Percentiles rank a stretch among this genome's conserved stretches.
Conservation (phyloP, 2,329 filamentous ascomycete genomes). For the Xylariales sp. region DNA sequence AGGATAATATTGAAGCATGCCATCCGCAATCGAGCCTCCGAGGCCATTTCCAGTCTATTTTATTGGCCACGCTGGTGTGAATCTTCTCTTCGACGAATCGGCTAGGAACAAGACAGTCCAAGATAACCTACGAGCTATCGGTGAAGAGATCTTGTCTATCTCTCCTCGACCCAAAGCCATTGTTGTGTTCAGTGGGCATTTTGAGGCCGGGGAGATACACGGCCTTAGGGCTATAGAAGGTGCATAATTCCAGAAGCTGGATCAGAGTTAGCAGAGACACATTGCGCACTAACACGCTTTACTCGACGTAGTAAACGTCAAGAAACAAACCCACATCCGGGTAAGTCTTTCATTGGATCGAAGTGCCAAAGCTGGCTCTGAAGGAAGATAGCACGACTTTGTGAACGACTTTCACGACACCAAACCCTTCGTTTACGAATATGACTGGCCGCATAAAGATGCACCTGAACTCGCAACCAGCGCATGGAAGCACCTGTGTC, state of each 20-base stretch:
- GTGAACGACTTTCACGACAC: conserved; percentile 21
- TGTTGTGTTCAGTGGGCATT: conserved; percentile 19
- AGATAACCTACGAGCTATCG: conserved; percentile 16
- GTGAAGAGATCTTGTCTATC: conserved; percentile 16
- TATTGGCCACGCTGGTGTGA: conserved; percentile 18
- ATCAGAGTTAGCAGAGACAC: too few relatives aligned
- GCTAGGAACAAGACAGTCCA: conserved; percentile 15
- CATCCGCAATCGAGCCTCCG: conserved; percentile 12
- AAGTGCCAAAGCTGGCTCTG: neutral
- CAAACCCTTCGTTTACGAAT: conserved; percentile 18
- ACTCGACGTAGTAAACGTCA: conserved; percentile 21
- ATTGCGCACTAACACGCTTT: too few relatives aligned
- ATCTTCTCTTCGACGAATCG: conserved; percentile 14
- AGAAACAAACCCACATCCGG: conserved; percentile 16
- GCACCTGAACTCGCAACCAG: conserved; percentile 16
- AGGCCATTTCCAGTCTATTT: conserved; percentile 17
- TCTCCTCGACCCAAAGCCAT: conserved; percentile 18
- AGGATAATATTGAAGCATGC: too few relatives aligned
- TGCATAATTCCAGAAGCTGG: too few relatives aligned
- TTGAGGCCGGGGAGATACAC: conserved; percentile 19
- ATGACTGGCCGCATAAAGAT: conserved; percentile 18
- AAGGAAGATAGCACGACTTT: conserved; percentile 15
- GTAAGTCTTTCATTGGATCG: conserved; percentile 8
- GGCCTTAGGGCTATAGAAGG: conserved; percentile 18
- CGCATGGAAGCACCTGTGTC: conserved; percentile 14